phyloP scores from a whole-genome alignment of 495 filamentous ascomycete species.

The Penicillium steckii region DNA sequence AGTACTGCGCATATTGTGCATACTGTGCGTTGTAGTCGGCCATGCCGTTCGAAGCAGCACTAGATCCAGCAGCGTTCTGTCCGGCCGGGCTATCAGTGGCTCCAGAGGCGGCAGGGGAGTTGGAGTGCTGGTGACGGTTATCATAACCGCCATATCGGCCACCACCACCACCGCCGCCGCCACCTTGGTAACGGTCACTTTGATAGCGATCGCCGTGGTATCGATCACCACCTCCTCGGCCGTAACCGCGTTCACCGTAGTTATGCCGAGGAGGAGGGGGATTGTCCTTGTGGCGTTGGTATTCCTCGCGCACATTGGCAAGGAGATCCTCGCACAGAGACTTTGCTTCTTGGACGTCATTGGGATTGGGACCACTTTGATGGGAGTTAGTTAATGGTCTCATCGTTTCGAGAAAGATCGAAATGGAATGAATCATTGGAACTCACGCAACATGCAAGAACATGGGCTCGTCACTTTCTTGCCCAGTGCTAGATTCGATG shows the following conservation, averaged over 20 bases:
- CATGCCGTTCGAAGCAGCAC: constrained; percentile 34
- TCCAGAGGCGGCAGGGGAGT: constrained; percentile 38
- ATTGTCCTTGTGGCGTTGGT: constrained; percentile 84
- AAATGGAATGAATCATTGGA: neutral
- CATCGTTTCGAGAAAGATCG: neutral
- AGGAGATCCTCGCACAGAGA: constrained; percentile 86
- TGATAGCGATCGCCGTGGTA: constrained; percentile 15
- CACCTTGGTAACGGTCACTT: constrained; percentile 22
- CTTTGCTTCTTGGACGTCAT: constrained; percentile 82
- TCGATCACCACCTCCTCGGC: constrained; percentile 30
- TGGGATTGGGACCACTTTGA: constrained; percentile 76
- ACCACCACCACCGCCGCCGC: constrained; percentile 24
- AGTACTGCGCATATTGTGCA: constrained; percentile 86
- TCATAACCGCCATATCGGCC: constrained; percentile 37
- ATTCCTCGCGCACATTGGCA: constrained; percentile 76
- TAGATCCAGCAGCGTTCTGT: constrained; percentile 25
- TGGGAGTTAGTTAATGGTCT: constrained; percentile 28
- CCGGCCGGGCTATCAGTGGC: constrained; percentile 34
- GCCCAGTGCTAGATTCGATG: constrained; percentile 76
- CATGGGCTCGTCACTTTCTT: constrained; percentile 93
- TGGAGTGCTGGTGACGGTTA: constrained; percentile 27
- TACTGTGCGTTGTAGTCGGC: constrained; percentile 76
- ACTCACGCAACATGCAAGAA: constrained; percentile 88
- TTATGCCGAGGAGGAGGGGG: constrained; percentile 71
- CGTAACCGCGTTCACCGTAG: constrained; percentile 47